Evolutionary conservation across 2,329 filamentous ascomycete genomes (phyloP), one percentile per base, ranked within the genome.

Genomic region (Tolypocladium tundrense): DNA sequence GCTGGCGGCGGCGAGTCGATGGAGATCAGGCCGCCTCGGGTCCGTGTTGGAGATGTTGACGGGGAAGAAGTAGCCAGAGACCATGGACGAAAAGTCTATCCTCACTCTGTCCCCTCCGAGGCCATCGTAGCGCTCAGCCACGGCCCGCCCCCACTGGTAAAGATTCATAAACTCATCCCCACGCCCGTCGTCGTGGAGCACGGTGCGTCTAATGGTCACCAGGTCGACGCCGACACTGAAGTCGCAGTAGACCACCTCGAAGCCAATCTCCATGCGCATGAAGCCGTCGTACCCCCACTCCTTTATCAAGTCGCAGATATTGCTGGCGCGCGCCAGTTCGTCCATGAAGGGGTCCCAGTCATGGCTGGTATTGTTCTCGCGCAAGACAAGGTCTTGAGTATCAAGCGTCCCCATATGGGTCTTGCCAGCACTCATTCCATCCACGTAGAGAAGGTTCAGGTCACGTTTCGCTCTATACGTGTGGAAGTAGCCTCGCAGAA

Each of bases 351-450:
- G 14, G 16, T 27, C 45, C 45, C 42, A 50, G 39, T 62, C 75
- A 65, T 4, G 56, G 9, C 53, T 51, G 1, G 58, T 65, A 35
- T 62, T 64, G 50, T 72, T 68, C 9, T 77, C 76, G 9, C 80
- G 74, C 1, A 91, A 74, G 0, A 90, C 65, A 1, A 78, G 66
- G 64, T 90, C 87, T 64, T 89, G 86, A 0, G 82, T 78, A 65
- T 90, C 87, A 3, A 90, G 75, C 0, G 86, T 88, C 4, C 87
- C 88, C 65, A 85, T 82, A 1, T 65, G 54, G 0, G 81, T 82
- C 63, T 90, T 90, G 1, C 78, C 87, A 0, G 85, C 88, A 2
- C 82, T 81, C 75, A 86, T 85, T 4, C 88, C 88, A 65, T 91
- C 88, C 19, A 90, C 68, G 64, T 90, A 88, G 3, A 91, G 72